Base-by-base conservation (phyloP, 257 asterid genomes). In the Nicotiana tomentosiformis region DNA sequence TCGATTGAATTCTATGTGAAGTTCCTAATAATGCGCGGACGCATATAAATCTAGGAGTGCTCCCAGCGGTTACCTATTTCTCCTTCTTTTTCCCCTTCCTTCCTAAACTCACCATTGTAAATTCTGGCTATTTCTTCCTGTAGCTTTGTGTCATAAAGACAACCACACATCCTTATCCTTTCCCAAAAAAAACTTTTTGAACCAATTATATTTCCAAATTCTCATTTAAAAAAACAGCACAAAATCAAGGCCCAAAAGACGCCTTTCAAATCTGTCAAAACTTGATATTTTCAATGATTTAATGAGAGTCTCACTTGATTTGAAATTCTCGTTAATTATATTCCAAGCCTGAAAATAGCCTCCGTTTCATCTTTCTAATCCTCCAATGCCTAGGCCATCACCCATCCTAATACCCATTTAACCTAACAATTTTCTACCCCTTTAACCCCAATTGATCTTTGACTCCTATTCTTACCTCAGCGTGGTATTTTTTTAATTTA, bases 381-480 rank as follows among this genome's bases (percentile, higher is more conserved):
- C 79, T 74, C 79, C 39, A 26, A 49, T 3, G 61, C 79, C 62
- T 74, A 23, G 49, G 77, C 62, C 61, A 49, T 49, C 62, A 74
- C 39, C 57, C 9, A 2, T 49, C 80, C 11, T 49, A 26, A 30
- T 74, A 26, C 80, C 78, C 43, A 74, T 23, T 72, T 74, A 58
- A 74, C 62, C 80, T 26, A 74, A 14, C n/a, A 49, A 29, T 0
- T 74, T 49, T 74, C 64, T 49, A 74, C 26, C 64, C 35, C 43
- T 74, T 74, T 51, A 49, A 51, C 62, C 26, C 64, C 80, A 74
- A 74, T 51, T 72, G 60, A 72, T 72, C 35, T 49, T 26, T 23
- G 60, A 49, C 61, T 49, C 60, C 80, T 74, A 51, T 49, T 74
- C 43, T 74, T 74, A 49, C 62, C 26, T 74, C 80, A 74, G 39